phyloP scores from a whole-genome alignment of 2,329 filamentous ascomycete genomes.

The Tolypocladium nubicola region DNA sequence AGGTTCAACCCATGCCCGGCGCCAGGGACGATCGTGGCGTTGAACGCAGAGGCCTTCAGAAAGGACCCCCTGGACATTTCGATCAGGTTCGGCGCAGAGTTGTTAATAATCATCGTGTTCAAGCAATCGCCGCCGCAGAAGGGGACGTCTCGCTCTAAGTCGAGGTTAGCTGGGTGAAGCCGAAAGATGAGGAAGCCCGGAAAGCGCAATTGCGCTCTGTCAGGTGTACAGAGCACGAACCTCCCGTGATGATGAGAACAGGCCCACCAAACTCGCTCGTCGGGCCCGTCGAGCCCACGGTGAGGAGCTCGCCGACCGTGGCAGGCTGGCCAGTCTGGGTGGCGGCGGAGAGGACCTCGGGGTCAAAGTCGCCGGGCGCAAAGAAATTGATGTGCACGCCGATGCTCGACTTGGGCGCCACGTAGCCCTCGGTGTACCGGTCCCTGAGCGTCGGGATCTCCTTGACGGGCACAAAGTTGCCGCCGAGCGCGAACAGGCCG shows the following conservation, averaged over 20 bases:
- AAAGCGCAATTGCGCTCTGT: background rate
- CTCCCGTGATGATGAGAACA: constrained; percentile 48
- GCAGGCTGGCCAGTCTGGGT: constrained; percentile 43
- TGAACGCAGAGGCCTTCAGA: constrained; percentile 34
- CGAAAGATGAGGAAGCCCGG: background rate
- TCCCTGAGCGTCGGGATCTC: constrained; percentile 14
- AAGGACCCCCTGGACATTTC: constrained; percentile 30
- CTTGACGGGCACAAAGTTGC: constrained; percentile 35
- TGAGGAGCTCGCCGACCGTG: constrained; percentile 48
- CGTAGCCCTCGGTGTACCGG: constrained; percentile 38
- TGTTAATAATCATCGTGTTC: constrained; percentile 25
- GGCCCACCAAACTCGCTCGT: constrained; percentile 37
- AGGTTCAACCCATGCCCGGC: constrained; percentile 42
- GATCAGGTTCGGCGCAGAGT: constrained; percentile 29
- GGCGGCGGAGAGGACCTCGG: constrained; percentile 34
- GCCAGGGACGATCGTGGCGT: constrained; percentile 40
- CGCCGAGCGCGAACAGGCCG: constrained; percentile 29
- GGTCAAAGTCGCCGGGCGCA: constrained; percentile 43
- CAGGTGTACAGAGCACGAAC: constrained; percentile 14
- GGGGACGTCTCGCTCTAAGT: constrained; percentile 33
- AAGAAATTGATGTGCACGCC: constrained; percentile 44
- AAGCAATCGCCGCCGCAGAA: constrained; percentile 55
- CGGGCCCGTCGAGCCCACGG: constrained; percentile 28
- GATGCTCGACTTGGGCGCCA: constrained; percentile 33
- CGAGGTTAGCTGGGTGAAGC: background rate